These are phyloP conservation scores for Trichoderma reesei DNA, from an alignment of 495 filamentous ascomycete species.

Conservation along the genomic window DNA sequence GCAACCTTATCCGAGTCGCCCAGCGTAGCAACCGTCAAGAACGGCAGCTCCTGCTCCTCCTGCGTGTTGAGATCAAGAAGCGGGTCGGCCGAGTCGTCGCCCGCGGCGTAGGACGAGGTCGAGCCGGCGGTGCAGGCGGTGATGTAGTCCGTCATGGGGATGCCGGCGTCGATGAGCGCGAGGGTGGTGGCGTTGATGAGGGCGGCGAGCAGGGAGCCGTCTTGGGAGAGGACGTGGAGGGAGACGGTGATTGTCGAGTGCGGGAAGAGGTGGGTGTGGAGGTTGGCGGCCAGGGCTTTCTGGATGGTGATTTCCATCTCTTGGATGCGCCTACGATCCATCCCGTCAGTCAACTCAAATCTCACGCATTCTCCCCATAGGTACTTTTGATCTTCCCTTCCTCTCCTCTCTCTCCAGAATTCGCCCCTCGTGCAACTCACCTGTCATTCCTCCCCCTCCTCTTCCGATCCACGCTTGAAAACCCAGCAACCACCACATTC, in stretches of 20 bases:
- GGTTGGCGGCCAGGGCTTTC: constrained; percentile 57
- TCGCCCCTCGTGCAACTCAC: constrained; percentile 47
- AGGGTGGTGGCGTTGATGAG: constrained; percentile 88
- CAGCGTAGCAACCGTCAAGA: constrained; percentile 73
- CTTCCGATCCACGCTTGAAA: constrained; percentile 79
- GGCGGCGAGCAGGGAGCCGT: constrained; percentile 82
- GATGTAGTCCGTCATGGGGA: constrained; percentile 88
- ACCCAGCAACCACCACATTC: constrained; percentile 76
- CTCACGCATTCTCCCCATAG: too few species aligned
- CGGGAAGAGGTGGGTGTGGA: constrained; percentile 83
- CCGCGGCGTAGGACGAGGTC: constrained; percentile 53
- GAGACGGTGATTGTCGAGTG: constrained; percentile 75
- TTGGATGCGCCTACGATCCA: constrained; percentile 51
- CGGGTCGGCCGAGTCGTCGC: constrained; percentile 67
- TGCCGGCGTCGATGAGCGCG: constrained; percentile 85
- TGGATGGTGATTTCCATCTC: constrained; percentile 73
- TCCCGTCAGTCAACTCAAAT: not conserved
- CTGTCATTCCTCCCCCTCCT: constrained; percentile 62
- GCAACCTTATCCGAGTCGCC: constrained; percentile 63
- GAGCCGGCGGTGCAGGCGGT: constrained; percentile 80
- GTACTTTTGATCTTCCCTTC: too few species aligned
- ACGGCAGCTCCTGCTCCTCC: constrained; percentile 87
- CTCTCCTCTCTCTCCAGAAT: not conserved
- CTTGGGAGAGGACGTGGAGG: constrained; percentile 79
- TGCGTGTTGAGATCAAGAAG: constrained; percentile 75